These are phyloP conservation scores for Salmacisia buchloeana DNA, from an alignment of 1,284 basidiomycete genomes.

Conservation along the genomic window DNA sequence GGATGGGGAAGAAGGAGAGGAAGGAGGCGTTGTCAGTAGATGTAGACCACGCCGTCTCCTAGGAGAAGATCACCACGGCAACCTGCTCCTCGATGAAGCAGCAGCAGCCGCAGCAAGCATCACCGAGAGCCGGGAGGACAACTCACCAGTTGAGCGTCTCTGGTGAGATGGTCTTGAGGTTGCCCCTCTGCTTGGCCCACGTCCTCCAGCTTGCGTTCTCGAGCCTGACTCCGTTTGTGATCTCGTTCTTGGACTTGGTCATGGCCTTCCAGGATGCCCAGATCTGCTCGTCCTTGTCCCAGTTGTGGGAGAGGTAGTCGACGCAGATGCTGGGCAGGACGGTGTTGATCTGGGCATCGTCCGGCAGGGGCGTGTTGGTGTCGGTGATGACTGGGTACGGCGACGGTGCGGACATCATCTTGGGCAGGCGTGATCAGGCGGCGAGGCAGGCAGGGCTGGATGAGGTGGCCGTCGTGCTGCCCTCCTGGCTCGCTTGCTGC, in stretches of 20 bases:
- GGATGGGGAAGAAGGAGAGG: too few relatives aligned
- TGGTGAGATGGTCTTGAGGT: constrained; percentile 87
- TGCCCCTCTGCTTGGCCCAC: constrained; percentile 98
- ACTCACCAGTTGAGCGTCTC: constrained; percentile 96
- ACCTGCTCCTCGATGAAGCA: too few relatives aligned
- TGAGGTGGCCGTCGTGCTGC: too few relatives aligned
- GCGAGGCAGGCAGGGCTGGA: too few relatives aligned
- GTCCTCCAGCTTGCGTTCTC: constrained; percentile 98
- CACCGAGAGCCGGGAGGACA: neutral
- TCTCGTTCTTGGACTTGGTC: constrained; percentile 97
- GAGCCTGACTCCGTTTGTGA: constrained; percentile 85
- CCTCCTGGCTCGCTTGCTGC: too few relatives aligned
- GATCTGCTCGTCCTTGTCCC: constrained; percentile 89
- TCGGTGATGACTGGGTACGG: constrained; percentile 43
- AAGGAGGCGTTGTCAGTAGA: neutral
- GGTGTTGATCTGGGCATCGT: constrained; percentile 47
- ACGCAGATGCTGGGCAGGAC: constrained; percentile 59
- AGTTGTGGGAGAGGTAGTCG: constrained; percentile 76
- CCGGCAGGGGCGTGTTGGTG: constrained; percentile 41
- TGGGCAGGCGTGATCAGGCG: too few relatives aligned
- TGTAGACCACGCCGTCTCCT: too few relatives aligned
- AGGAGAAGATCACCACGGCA: too few relatives aligned
- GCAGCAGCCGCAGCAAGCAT: too few relatives aligned
- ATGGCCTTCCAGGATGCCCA: constrained; percentile 97
- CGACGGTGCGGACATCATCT: constrained; percentile 48